Evolutionary conservation across 2,329 filamentous ascomycete genomes (phyloP), one percentile per base, ranked within the genome.

Genomic region (Ophiostoma perfectum): DNA sequence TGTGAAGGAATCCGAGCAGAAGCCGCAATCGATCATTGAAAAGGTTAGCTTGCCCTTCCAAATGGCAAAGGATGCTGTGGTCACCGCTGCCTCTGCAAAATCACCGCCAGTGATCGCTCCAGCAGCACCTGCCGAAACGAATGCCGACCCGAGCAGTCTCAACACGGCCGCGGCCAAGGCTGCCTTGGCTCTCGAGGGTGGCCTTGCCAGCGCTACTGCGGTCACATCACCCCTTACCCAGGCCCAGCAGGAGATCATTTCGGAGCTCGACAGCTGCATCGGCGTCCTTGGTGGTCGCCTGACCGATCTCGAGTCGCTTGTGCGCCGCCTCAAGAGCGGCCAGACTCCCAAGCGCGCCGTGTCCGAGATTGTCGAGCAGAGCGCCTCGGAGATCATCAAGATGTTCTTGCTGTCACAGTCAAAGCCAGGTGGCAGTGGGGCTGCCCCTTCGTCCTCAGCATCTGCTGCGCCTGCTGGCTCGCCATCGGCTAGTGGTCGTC

Each of bases 291-390:
- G 95, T 36, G 95, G 95, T 1, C 91, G 95, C 3, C 84, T 99
- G n/a, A 97, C 93, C 0, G 95, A 99, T 75, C 88, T 99, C 27
- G 94, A 98, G 76, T 96, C 95, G 75, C 86, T 99, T 60, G 90
- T 93, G n/a, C 88, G 94, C 47, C 86, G 95, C 18, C 90, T 99
- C 73, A 92, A 92, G 78, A 88, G 90, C 0, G 94, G 95, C 16
- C 93, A 97, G 77, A 90, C 85, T 2, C 95, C 95, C 0, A 85
- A 84, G 71, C 84, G 90, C 73, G 95, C 95, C 2, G 89, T 97
- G 2, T 82, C 88, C 36, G 93, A 97, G 72, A 98, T 99, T 71
- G 90, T 97, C 67, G 88, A 92, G 67, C 92, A 97, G 75, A 90
- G 90, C 18, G 91, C 93, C 0, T 91, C 91, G 0, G 95, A 98